Conservation (phyloP, 148 eudicot species). For the Camellia lanceoleosa region DNA sequence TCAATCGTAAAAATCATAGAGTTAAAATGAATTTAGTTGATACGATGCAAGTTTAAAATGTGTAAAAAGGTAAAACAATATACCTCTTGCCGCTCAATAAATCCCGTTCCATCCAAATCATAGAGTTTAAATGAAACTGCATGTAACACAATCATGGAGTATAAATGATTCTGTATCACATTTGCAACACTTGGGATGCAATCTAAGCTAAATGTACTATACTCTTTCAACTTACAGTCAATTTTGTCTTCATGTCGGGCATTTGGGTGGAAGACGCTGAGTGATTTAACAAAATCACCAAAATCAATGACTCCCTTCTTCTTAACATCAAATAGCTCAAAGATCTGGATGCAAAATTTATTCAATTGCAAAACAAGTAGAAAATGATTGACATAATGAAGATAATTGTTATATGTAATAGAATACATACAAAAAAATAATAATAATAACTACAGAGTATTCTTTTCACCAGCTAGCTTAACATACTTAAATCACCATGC, state of each 20-base stretch:
- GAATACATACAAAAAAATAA: neutral
- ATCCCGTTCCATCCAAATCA: conserved; percentile 86
- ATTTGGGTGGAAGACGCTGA: conserved; percentile 86
- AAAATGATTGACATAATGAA: neutral
- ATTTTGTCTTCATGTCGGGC: conserved; percentile 85
- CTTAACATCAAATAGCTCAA: conserved; percentile 86
- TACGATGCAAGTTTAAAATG: neutral
- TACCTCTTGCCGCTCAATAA: conserved; percentile 94
- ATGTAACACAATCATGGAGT: neutral
- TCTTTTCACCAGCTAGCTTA: neutral
- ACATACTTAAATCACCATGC: neutral
- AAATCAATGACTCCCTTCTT: conserved; percentile 84
- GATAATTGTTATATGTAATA: neutral
- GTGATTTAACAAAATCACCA: conserved; percentile 85
- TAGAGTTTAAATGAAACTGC: conserved; percentile 88
- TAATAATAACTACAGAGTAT: neutral
- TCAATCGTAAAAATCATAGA: too few species aligned
- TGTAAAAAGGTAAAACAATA: neutral
- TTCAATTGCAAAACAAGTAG: neutral
- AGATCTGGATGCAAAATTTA: conserved; percentile 46
- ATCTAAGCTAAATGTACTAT: neutral
- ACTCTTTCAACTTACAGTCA: conserved; percentile 50
- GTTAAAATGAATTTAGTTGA: neutral
- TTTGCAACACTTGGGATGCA: neutral
- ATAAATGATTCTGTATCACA: neutral